Conservation (phyloP, 495 filamentous ascomycete species). For the Penicillium egyptiacum region DNA sequence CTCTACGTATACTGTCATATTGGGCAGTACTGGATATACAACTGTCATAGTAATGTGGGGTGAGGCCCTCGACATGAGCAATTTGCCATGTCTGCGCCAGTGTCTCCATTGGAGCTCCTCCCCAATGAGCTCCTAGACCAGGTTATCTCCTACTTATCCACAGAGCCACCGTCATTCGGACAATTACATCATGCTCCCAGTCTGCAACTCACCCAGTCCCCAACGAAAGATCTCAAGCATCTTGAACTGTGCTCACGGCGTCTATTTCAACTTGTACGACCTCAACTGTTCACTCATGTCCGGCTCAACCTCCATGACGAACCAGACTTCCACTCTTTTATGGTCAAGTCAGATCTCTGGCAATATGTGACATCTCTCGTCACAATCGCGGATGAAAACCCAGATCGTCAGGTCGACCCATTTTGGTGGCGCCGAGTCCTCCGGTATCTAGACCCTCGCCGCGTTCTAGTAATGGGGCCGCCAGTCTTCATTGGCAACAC, state of each 20-base stretch:
- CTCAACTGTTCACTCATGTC: conserved; percentile 37
- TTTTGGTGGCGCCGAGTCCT: conserved; percentile 38
- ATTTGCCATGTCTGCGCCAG: neutral
- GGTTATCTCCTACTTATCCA: conserved; percentile 34
- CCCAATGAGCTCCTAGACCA: conserved; percentile 46
- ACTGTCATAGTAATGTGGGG: conserved; percentile 9
- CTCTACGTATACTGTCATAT: neutral
- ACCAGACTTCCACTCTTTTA: conserved; percentile 30
- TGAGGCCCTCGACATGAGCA: neutral
- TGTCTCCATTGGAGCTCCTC: conserved; percentile 25
- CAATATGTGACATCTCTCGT: conserved; percentile 38
- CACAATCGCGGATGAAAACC: conserved; percentile 17
- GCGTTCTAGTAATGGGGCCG: conserved; percentile 38
- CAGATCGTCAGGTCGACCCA: conserved; percentile 19
- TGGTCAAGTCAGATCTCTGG: conserved; percentile 24
- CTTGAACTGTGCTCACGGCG: conserved; percentile 30
- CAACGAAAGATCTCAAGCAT: conserved; percentile 34
- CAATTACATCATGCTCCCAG: conserved; percentile 30
- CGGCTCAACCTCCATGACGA: conserved; percentile 32
- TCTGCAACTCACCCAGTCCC: conserved; percentile 22
- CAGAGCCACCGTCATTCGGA: conserved; percentile 30
- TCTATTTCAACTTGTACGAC: conserved; percentile 32
- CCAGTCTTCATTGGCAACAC: conserved; percentile 35
- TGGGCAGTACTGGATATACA: neutral
- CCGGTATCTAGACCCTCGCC: conserved; percentile 29